phyloP scores from a whole-genome alignment of 148 eudicot species.

The Fagopyrum homotropicum region DNA sequence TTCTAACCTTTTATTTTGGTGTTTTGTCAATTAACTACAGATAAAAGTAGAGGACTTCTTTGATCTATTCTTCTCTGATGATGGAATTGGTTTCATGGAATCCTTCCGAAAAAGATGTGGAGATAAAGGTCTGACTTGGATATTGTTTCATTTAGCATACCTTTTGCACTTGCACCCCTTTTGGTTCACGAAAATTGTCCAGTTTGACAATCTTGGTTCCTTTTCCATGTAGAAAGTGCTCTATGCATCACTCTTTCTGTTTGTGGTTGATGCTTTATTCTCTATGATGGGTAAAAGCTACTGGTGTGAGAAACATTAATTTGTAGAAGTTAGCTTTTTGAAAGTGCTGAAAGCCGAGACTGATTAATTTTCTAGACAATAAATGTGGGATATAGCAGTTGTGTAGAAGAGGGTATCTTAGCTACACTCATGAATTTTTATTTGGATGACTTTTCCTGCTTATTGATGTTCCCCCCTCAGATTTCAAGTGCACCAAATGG shows the following conservation, averaged over 20 bases:
- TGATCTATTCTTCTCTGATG: conserved; percentile 61
- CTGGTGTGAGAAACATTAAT: neutral
- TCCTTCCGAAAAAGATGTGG: conserved; percentile 76
- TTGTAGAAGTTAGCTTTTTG: neutral
- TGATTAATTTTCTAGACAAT: neutral
- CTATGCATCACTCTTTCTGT: neutral
- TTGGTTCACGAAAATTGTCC: neutral
- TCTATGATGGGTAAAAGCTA: neutral
- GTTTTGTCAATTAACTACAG: conserved; percentile 32
- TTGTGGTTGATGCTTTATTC: neutral
- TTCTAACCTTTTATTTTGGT: neutral
- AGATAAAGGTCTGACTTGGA: conserved; percentile 54
- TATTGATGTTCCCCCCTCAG: conserved; percentile 24
- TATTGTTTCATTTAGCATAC: neutral
- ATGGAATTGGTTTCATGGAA: conserved; percentile 51
- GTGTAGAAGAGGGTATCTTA: neutral
- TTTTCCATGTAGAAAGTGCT: neutral
- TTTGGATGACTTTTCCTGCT: neutral
- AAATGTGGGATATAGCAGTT: neutral
- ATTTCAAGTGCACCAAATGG: conserved; percentile 73
- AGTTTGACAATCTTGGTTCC: neutral
- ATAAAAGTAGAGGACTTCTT: conserved; percentile 74
- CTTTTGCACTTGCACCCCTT: neutral
- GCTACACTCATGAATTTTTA: neutral
- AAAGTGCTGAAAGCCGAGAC: neutral